These are phyloP conservation scores for Selaginella moellendorffii DNA, from an alignment of 75 land plant genomes.

Conservation along the genomic window DNA sequence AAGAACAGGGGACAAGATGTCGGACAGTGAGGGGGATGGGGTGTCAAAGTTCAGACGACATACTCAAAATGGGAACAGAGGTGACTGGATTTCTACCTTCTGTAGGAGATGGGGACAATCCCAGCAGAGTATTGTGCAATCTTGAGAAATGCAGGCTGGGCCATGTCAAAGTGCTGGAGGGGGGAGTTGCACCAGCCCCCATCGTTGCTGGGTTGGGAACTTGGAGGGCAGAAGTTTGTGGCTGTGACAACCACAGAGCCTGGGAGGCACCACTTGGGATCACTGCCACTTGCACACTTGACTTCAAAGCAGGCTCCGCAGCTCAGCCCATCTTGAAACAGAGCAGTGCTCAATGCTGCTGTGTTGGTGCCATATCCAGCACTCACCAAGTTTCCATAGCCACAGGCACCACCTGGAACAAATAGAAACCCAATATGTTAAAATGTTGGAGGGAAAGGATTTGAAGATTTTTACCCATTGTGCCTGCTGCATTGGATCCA, in stretches of 20 bases:
- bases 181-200: conserved; percentile 90
- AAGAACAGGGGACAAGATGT: too few species aligned
- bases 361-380: conserved; percentile 53
- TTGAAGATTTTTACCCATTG: not conserved
- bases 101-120: conserved; percentile 45
- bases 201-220: conserved; percentile 13
- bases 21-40: too few species aligned
- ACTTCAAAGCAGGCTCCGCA: conserved; percentile 46
- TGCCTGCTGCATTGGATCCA: not conserved
- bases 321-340: conserved; percentile 44
- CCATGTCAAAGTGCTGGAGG: conserved; percentile 47
- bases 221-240: conserved; percentile 25
- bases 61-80: not conserved
- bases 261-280: conserved; percentile 26
- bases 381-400: conserved; percentile 38
- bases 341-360: conserved; percentile 43
- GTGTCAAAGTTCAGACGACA: too few species aligned
- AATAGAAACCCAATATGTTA: too few species aligned
- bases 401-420: conserved; percentile 22
- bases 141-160: conserved; percentile 34
- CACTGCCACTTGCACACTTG: conserved; percentile 14
- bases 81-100: conserved; percentile 29
- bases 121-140: conserved; percentile 40
- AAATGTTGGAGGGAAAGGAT: not conserved
- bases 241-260: conserved; percentile 27